These are phyloP conservation scores for Eudorina sp. DNA, from an alignment of 139 green algal species.

Conservation along the genomic window DNA sequence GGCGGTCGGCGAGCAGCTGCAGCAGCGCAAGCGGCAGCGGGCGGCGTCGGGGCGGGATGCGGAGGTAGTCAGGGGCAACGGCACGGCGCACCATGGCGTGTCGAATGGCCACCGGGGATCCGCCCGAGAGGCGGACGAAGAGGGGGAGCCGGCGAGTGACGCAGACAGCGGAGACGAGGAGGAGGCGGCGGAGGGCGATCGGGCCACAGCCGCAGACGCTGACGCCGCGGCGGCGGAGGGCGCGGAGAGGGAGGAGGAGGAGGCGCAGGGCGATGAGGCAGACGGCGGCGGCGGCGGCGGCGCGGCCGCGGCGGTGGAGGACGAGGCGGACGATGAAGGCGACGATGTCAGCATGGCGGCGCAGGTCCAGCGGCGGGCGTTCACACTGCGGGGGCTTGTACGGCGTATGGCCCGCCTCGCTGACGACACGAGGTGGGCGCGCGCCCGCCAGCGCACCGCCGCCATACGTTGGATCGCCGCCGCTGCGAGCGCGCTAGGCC, in stretches of 20 bases:
- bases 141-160: background rate
- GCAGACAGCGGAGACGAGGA: constrained; percentile 34
- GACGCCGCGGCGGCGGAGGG: constrained; percentile 25
- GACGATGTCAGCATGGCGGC: constrained; percentile 23
- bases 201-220: too few species aligned
- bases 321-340: constrained; percentile 34
- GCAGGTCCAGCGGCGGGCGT: constrained; percentile 34
- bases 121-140: background rate
- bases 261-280: constrained; percentile 5
- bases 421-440: constrained; percentile 68
- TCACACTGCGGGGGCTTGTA: constrained; percentile 79
- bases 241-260: constrained; percentile 48
- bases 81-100: too few species aligned
- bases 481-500: constrained; percentile 67
- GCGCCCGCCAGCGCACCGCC: constrained; percentile 66
- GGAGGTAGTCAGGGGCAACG: too few species aligned
- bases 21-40: constrained; percentile 24
- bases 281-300: constrained; percentile 6
- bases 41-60: background rate
- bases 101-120: background rate
- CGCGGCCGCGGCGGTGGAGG: background rate
- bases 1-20: background rate
- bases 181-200: constrained; percentile 38
- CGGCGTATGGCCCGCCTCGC: constrained; percentile 79
- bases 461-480: constrained; percentile 89